phyloP scores from a whole-genome alignment of 1,284 basidiomycete genomes.

The Papiliotrema laurentii region DNA sequence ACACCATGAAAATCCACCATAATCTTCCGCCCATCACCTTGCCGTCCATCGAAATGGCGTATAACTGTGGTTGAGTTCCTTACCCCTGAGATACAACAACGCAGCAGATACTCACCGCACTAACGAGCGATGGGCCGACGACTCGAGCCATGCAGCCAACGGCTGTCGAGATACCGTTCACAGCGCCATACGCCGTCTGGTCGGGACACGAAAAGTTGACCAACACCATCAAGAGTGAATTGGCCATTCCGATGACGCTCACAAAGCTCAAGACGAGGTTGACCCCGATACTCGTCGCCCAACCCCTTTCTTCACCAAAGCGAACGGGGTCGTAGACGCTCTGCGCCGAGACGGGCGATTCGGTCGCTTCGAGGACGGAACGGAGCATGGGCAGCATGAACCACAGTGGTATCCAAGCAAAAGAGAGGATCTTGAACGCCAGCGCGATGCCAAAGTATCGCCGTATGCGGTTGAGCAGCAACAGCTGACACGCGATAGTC shows the following conservation, averaged over 20 bases:
- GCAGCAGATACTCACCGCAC: slow-evolving; percentile 19
- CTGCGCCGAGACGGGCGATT: slow-evolving; percentile 17
- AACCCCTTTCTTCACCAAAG: slow-evolving; percentile 24
- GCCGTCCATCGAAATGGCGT: slow-evolving; percentile 41
- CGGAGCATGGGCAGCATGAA: slow-evolving; percentile 35
- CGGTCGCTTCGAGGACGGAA: slow-evolving; percentile 22
- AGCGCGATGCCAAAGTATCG: slow-evolving; percentile 29
- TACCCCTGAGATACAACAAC: not conserved
- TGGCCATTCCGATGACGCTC: slow-evolving; percentile 30
- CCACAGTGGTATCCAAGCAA: slow-evolving; percentile 39
- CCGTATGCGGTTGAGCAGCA: slow-evolving; percentile 37
- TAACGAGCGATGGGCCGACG: slow-evolving; percentile 38
- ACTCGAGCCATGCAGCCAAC: slow-evolving; percentile 42
- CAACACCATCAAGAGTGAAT: slow-evolving; percentile 38
- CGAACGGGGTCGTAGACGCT: slow-evolving; percentile 10
- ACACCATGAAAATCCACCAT: slow-evolving; percentile 45
- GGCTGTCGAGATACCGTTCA: slow-evolving; percentile 42
- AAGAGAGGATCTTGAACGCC: slow-evolving; percentile 34
- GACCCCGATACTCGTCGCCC: slow-evolving; percentile 31
- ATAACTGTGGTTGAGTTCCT: slow-evolving; percentile 20
- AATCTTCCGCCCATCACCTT: slow-evolving; percentile 35
- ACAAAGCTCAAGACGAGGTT: slow-evolving; percentile 33
- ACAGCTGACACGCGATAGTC: slow-evolving; percentile 40
- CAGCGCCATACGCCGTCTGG: slow-evolving; percentile 36
- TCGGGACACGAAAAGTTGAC: slow-evolving; percentile 41